phyloP scores from a whole-genome alignment of 1,284 basidiomycete genomes.

The Porodaedalea pini region DNA sequence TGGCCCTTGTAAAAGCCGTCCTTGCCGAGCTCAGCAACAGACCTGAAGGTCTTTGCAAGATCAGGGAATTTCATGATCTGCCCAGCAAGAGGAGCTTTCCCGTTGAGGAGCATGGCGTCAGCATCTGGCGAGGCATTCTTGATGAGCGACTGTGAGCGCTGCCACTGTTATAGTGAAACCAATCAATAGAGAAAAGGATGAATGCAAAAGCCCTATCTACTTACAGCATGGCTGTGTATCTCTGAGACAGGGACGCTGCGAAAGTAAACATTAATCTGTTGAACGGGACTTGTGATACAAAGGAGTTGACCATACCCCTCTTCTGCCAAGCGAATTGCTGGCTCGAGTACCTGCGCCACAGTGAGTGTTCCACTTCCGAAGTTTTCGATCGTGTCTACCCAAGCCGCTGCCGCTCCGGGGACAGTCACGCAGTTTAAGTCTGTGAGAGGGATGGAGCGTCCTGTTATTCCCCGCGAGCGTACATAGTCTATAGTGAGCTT shows the following conservation, averaged over 20 bases:
- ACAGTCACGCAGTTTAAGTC: slow-evolving; percentile 91
- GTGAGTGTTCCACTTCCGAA: slow-evolving; percentile 83
- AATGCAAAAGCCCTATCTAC: slow-evolving; percentile 24
- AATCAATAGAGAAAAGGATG: not conserved
- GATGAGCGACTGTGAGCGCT: slow-evolving; percentile 69
- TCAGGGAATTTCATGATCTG: slow-evolving; percentile 76
- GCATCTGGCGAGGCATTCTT: slow-evolving; percentile 80
- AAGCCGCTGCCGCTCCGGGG: slow-evolving; percentile 89
- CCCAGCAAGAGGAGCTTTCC: slow-evolving; percentile 74
- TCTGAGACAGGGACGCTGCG: slow-evolving; percentile 76
- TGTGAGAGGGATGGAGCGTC: slow-evolving; percentile 62
- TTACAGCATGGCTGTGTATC: slow-evolving; percentile 59
- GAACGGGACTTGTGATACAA: not conserved
- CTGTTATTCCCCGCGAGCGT: slow-evolving; percentile 65
- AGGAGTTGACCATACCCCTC: slow-evolving; percentile 58
- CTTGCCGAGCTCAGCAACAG: slow-evolving; percentile 77
- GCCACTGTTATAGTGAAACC: slow-evolving; percentile 52
- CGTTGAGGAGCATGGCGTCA: slow-evolving; percentile 81
- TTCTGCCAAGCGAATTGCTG: slow-evolving; percentile 82
- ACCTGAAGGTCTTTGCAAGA: slow-evolving; percentile 81
- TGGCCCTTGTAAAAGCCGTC: slow-evolving; percentile 91
- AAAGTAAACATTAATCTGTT: slow-evolving; percentile 13
- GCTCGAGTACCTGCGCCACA: slow-evolving; percentile 80
- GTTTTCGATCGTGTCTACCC: slow-evolving; percentile 83
- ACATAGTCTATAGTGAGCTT: slow-evolving; percentile 76